Evolutionary conservation across 2,329 filamentous ascomycete genomes (phyloP).

Genomic region (Cladophialophora yegresii): DNA sequence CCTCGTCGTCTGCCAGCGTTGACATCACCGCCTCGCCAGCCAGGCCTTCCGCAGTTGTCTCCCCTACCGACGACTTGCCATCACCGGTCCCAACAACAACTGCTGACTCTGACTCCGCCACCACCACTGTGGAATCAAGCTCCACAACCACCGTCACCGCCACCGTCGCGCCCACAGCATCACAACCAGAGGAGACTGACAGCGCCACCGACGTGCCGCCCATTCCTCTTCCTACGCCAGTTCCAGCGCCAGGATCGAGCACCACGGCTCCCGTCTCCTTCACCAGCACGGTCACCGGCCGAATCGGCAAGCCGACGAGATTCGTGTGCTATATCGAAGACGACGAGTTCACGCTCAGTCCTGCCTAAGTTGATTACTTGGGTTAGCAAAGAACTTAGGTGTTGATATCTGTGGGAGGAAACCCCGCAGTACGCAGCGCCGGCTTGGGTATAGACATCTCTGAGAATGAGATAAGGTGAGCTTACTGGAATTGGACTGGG

Average conservation of each 20-base stretch:
- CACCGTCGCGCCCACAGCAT: constrained; percentile 3
- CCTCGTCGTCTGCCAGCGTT: constrained; percentile 8
- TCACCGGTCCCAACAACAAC: neutral
- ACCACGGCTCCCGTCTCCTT: constrained; percentile 21
- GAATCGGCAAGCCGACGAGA: constrained; percentile 31
- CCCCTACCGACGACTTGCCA: neutral
- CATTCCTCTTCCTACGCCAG: neutral
- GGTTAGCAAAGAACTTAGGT: neutral
- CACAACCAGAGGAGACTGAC: constrained; percentile 5
- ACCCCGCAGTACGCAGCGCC: neutral
- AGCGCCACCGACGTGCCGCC: constrained; percentile 2
- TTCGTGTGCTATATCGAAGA: constrained; percentile 30
- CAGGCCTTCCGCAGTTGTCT: constrained; percentile 21
- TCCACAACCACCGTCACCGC: constrained; percentile 36
- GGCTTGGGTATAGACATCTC: neutral
- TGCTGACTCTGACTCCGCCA: neutral
- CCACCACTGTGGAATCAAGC: neutral
- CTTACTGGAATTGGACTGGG: neutral
- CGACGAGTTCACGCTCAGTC: neutral
- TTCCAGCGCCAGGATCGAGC: constrained; percentile 1
- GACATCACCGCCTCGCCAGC: constrained; percentile 30
- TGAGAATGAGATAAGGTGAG: neutral
- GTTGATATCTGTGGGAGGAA: neutral
- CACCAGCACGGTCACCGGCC: constrained; percentile 31
- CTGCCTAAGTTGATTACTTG: neutral